Base-by-base conservation (phyloP, 257 asterid species). In the Scutellaria barbata region DNA sequence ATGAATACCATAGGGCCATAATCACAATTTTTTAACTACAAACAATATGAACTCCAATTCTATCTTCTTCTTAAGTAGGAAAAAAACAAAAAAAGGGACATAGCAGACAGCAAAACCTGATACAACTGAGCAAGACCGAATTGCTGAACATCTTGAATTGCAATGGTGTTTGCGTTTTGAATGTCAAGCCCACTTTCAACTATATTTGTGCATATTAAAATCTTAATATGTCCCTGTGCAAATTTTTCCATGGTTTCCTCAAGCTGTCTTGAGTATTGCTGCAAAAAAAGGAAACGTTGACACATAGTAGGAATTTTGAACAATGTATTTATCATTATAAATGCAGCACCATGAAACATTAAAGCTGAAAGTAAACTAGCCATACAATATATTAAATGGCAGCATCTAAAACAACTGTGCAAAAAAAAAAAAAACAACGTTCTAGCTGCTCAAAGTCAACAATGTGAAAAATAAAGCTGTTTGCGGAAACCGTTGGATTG, bases 151-250 rank as follows among this genome's bases (percentile, higher is more conserved):
- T 94, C 98, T 79, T 94, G 98, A 84, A 94, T 81, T 75, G 91
- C 77, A 76, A 94, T 94, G 58, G 98, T 87, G 84, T 94, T 94
- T 12, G 97, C 97, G 54, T 94, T 91, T 85, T 94, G 98, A 74
- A 94, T 94, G 79, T 94, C 97, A 71, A 94, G 96, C 81, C 98
- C 98, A 78, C 98, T 94, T 82, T 94, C 98, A 75, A 91, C 98
- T 75, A 94, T 90, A 73, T 94, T 94, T 66, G 98, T 94, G 89
- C 98, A 94, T 74, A 94, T 85, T 74, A 94, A 89, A 76, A 94
- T 91, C 85, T 85, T 86, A 71, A 85, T 86, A 41, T 84, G 84
- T 46, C 98, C 98, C 61, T 53, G 85, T 10, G 90, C 86, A 80
- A 94, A 94, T 51, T 84, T 85, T 82, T 89, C 97, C 98, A 94